Base-by-base conservation (phyloP, 176 grass and related monocot genomes). In the Oryza coarctata region DNA sequence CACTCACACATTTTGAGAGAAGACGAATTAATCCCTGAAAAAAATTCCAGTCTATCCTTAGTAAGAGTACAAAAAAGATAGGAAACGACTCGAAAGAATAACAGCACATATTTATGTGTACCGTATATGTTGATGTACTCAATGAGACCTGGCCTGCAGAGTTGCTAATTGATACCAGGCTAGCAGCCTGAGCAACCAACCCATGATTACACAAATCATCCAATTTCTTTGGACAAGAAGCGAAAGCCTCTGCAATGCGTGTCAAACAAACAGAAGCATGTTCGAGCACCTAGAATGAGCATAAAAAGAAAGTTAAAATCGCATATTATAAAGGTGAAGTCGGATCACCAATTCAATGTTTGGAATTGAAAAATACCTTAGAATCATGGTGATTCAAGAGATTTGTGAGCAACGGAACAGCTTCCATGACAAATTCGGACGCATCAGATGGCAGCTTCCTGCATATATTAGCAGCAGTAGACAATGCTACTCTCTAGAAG, bases 191-290 rank as follows among this genome's bases (percentile, higher is more conserved):
- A 17, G 87, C 78, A 83, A 97, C 88, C 73, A 97, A 50, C 30
- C 94, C 92, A 69, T 94, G 92, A 71, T 90, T 94, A 79, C 94
- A 97, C 26, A 97, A 44, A 36, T 97, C 94, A 44, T 97, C 92
- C 22, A 97, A 43, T 81, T 92, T 94, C 1, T 97, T 90, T 29
- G 94, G 94, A 34, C 61, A 79, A 57, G 71, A 71, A 7, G 88
- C 88, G 77, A 97, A 94, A 75, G 95, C 85, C 70, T 97, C 95
- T 13, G 90, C 95, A 39, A 97, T 94, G 68, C 95, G 89, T 17
- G 92, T 97, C 68, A 97, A 91, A 70, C 95, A 97, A 81, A 90
- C 88, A 47, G 95, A 94, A 76, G 94, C 94, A 85, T 92, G 94
- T 85, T 97, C 94, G 26, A 97, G 79, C 1, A 97, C 94, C 94